phyloP scores from a whole-genome alignment of 495 filamentous ascomycete genomes.

The Neurospora discreta region DNA sequence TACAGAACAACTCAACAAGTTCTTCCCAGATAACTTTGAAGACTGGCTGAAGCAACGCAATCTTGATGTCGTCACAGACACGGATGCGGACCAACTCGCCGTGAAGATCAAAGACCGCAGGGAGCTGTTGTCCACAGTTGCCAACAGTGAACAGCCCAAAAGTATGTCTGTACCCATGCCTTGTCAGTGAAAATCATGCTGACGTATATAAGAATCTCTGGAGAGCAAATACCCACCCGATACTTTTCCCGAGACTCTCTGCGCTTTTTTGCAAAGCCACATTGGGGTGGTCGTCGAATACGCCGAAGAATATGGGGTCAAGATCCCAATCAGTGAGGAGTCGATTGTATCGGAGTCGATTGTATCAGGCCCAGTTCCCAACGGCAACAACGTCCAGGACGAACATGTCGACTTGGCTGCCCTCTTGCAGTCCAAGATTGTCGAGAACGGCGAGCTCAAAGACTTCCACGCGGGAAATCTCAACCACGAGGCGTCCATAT shows the following conservation, averaged over 20 bases:
- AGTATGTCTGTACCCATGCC: slow-evolving; percentile 17
- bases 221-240: slow-evolving; percentile 72
- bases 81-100: slow-evolving; percentile 67
- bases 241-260: slow-evolving; percentile 64
- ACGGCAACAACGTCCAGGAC: slow-evolving; percentile 9
- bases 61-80: slow-evolving; percentile 51
- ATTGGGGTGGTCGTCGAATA: slow-evolving; percentile 52
- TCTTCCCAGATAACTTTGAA: slow-evolving; percentile 65
- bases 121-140: slow-evolving; percentile 51
- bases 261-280: slow-evolving; percentile 64
- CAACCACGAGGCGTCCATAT: neutral
- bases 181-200: slow-evolving; percentile 6
- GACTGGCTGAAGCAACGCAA: slow-evolving; percentile 52
- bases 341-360: slow-evolving; percentile 7
- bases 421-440: slow-evolving; percentile 14
- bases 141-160: slow-evolving; percentile 44
- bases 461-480: neutral
- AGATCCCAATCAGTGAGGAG: slow-evolving; percentile 24
- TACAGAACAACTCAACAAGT: slow-evolving; percentile 54
- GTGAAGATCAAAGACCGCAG: slow-evolving; percentile 50
- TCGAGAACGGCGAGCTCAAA: slow-evolving; percentile 3
- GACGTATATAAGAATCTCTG: slow-evolving; percentile 36
- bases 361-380: slow-evolving; percentile 4
- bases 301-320: slow-evolving; percentile 29
- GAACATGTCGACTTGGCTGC: slow-evolving; percentile 24